Evolutionary conservation across 1,139 yeast species (phyloP).

Genomic region (Taiozyma onychis): DNA sequence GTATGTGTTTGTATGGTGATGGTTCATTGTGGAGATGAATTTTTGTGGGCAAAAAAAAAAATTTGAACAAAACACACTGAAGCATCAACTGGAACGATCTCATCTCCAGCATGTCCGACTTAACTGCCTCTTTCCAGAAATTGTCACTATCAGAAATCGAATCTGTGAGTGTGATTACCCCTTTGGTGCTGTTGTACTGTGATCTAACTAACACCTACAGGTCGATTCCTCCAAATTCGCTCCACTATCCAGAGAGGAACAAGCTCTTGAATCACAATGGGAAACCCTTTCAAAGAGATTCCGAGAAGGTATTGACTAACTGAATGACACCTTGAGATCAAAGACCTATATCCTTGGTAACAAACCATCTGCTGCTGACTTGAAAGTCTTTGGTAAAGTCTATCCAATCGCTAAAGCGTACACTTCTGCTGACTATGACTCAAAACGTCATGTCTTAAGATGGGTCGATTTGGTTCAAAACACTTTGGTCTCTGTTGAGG

Average conservation of each 20-base stretch:
- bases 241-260: slow-evolving; percentile 36
- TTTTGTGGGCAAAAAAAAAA: too few relatives aligned
- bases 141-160: slow-evolving; percentile 35
- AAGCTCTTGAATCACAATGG: slow-evolving; percentile 82
- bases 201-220: slow-evolving; percentile 1
- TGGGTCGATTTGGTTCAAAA: slow-evolving; percentile 89
- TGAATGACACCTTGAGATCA: slow-evolving; percentile 66
- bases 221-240: slow-evolving; percentile 29
- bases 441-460: slow-evolving; percentile 81
- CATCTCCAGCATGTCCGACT: slow-evolving; percentile 34
- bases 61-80: neutral
- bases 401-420: slow-evolving; percentile 55
- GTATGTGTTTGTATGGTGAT: too few relatives aligned
- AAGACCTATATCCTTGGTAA: slow-evolving; percentile 69
- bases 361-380: slow-evolving; percentile 62
- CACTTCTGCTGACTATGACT: slow-evolving; percentile 39
- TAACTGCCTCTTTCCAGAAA: slow-evolving; percentile 36
- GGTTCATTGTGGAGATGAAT: too few relatives aligned
- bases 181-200: neutral
- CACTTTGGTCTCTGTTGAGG: slow-evolving; percentile 42
- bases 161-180: slow-evolving; percentile 4
- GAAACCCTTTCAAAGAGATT: slow-evolving; percentile 59
- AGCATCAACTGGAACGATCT: too few relatives aligned
- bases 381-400: slow-evolving; percentile 58
- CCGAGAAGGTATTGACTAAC: slow-evolving; percentile 45